Evolutionary conservation across 2,329 filamentous ascomycete species (phyloP).

Genomic region (Periconia digitata): DNA sequence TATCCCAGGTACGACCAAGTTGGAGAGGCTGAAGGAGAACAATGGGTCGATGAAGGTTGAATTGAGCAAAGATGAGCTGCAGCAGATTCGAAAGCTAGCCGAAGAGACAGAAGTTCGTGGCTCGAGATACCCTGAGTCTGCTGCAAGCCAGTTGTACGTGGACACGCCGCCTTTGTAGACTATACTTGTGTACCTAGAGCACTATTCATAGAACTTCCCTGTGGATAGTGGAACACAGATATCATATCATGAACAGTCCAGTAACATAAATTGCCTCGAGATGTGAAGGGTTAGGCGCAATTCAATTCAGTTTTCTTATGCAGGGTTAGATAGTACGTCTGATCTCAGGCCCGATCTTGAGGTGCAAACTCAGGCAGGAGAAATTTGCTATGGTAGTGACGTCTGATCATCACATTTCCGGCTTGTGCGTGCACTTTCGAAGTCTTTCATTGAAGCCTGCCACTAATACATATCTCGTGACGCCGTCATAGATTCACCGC

Average conservation of each 20-base stretch:
- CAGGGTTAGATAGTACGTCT: no score
- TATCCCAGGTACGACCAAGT: conserved; percentile 52
- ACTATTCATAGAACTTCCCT: no score
- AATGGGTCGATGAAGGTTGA: conserved; percentile 26
- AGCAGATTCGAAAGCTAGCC: conserved; percentile 27
- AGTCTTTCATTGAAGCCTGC: conserved; percentile 42
- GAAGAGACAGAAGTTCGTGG: conserved; percentile 47
- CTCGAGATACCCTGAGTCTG: conserved; percentile 42
- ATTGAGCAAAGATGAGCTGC: conserved; percentile 31
- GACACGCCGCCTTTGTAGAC: conserved; percentile 39
- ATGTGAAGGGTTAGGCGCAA: no score
- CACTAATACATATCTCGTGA: conserved; percentile 42
- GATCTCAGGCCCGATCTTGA: no score
- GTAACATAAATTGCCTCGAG: no score
- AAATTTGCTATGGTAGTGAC: no score
- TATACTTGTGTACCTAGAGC: neutral
- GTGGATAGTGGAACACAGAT: no score
- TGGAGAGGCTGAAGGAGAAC: conserved; percentile 36
- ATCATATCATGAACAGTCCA: no score
- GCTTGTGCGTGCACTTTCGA: conserved; percentile 38
- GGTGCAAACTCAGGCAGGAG: no score
- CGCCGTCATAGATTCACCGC: conserved; percentile 38
- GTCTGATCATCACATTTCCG: neutral
- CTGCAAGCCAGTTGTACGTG: conserved; percentile 38
- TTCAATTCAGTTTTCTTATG: no score